phyloP scores from a whole-genome alignment of 2,329 filamentous ascomycete genomes.

The Clarireedia monteithiana region DNA sequence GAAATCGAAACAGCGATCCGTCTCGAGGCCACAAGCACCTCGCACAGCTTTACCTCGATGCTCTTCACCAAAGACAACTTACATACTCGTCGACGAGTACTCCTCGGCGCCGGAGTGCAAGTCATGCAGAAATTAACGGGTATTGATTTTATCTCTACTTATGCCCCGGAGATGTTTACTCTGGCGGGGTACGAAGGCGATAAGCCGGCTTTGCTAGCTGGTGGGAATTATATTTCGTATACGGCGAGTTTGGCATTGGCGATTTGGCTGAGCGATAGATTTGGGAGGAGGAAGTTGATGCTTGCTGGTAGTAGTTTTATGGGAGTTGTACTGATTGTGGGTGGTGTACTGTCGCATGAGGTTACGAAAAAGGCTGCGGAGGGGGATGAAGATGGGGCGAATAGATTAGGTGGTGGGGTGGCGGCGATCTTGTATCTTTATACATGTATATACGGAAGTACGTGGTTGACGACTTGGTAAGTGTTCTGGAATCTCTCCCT shows the following conservation, averaged over 20 bases:
- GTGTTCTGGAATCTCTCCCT: background rate
- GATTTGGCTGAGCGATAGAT: background rate
- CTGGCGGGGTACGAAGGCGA: background rate
- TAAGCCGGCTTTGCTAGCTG: background rate
- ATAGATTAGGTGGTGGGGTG: constrained; percentile 7
- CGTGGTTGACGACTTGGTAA: background rate
- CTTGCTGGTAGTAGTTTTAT: background rate
- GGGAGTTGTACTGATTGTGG: background rate
- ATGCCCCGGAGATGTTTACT: background rate
- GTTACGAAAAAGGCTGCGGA: background rate
- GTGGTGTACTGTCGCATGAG: background rate
- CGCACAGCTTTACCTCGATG: background rate
- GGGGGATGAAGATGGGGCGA: background rate
- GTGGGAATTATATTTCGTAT: background rate
- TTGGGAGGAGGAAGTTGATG: background rate
- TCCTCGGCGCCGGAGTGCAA: background rate
- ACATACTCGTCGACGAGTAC: background rate
- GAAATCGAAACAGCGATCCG: background rate
- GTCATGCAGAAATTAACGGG: background rate
- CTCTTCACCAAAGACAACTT: background rate
- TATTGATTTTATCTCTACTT: background rate
- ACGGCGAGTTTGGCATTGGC: background rate
- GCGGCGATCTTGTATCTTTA: background rate
- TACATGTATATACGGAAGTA: background rate
- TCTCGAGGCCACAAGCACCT: background rate